These are phyloP conservation scores for Suillus occidentalis DNA, from an alignment of 768 basidiomycete genomes.

Conservation along the genomic window DNA sequence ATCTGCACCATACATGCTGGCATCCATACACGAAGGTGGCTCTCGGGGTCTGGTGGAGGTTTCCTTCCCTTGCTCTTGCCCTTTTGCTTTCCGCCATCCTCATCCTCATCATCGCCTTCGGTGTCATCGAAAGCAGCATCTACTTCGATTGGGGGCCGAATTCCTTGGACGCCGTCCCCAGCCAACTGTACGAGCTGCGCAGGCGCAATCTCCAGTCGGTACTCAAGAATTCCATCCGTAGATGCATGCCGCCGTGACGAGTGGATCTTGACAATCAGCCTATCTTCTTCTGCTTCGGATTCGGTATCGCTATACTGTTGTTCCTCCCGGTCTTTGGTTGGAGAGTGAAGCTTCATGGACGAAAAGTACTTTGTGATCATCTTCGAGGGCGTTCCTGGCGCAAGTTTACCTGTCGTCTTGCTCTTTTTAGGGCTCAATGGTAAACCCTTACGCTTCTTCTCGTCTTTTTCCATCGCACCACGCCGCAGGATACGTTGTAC, in stretches of 20 bases:
- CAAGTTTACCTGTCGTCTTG: slow-evolving; percentile 21
- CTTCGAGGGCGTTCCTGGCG: slow-evolving; percentile 46
- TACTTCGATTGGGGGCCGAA: slow-evolving; percentile 44
- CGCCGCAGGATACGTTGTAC: slow-evolving; percentile 73
- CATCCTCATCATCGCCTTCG: slow-evolving; percentile 50
- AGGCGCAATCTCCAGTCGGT: slow-evolving; percentile 76
- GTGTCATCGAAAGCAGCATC: slow-evolving; percentile 51
- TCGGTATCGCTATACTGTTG: slow-evolving; percentile 10
- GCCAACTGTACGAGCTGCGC: slow-evolving; percentile 62
- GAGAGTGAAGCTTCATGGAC: slow-evolving; percentile 37
- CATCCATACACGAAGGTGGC: slow-evolving; percentile 74
- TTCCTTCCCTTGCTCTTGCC: slow-evolving; percentile 36
- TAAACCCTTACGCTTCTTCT: slow-evolving; percentile 8
- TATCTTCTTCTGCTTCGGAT: slow-evolving; percentile 10
- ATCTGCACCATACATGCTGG: slow-evolving; percentile 74
- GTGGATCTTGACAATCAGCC: slow-evolving; percentile 47
- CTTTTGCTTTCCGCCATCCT: slow-evolving; percentile 32
- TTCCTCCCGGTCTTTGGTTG: slow-evolving; percentile 5
- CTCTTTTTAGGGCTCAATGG: slow-evolving; percentile 44
- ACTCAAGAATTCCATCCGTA: slow-evolving; percentile 73
- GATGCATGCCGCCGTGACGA: slow-evolving; percentile 64
- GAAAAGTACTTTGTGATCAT: slow-evolving; percentile 60
- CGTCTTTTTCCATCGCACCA: slow-evolving; percentile 52
- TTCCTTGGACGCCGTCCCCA: slow-evolving; percentile 65
- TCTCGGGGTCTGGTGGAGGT: slow-evolving; percentile 45